Evolutionary conservation across 129 eudicot genomes (phyloP), one percentile per base, ranked within the genome.

Genomic region (Lonicera japonica): DNA sequence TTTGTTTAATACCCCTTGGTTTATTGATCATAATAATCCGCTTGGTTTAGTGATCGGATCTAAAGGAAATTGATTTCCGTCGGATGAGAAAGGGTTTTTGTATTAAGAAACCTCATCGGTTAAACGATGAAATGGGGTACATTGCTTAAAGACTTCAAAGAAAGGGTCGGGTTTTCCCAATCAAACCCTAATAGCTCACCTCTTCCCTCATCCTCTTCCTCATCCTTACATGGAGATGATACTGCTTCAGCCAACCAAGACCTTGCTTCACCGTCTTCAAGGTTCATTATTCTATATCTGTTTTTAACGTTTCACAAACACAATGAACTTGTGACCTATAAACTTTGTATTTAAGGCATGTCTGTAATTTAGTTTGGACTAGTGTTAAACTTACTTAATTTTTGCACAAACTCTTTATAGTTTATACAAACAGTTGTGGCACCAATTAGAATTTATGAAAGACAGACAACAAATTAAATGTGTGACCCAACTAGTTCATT

Each of bases 61-160:
- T 29, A 6, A 2, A 64, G 69, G 53, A 25, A 43, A 38, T 60
- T 69, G 72, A 56, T 77, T 15, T 61, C 19, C 47, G 75, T 73
- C 76, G 74, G 67, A 72, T 75, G 84, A 79, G 83, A 74, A 73
- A 64, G 62, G 36, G n/a, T 21, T 25, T 36, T 57, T 61, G 80
- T 65, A n/a, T 75, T 60, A 56, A 48, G 57, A 54, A 77, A 34
- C 54, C 69, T 21, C 54, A 29, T 10, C 40, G 73, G 53, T 70
- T n/a, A 63, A 70, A 83, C 87, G 95, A 94, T 94, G 99, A 94
- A 94, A 94, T 94, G 99, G 99, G 82, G 61, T 70, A 67, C 95
- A 79, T 85, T 94, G 89, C 82, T 94, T 77, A 88, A 82, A 78
- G 99, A 94, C 80, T 69, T 94, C 65, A 94, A 56, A 75, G 99